Percentiles rank a stretch among this genome's conserved stretches.
Conservation (phyloP, 2,329 filamentous ascomycete genomes). For the Chalaropsis thielavioides region DNA sequence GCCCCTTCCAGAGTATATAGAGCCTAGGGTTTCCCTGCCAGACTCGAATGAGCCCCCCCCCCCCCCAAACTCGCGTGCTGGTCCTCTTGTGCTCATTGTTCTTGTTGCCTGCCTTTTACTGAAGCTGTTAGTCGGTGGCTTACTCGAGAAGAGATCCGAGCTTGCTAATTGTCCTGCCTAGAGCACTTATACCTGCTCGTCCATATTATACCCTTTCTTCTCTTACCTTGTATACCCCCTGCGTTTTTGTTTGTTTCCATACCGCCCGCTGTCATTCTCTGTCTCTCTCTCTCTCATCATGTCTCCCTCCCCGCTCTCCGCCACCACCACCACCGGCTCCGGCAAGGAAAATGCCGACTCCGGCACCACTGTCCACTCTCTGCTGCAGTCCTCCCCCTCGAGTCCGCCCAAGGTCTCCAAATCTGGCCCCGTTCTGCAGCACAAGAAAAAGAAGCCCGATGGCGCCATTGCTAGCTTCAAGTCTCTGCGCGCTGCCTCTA, state of each 20-base stretch:
- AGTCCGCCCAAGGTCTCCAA: background rate
- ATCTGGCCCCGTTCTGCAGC: background rate
- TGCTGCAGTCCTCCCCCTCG: background rate
- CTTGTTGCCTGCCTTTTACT: too few relatives aligned
- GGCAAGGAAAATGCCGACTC: background rate
- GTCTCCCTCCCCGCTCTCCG: background rate
- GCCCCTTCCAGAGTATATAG: slow-evolving; percentile 3
- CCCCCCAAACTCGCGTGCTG: too few relatives aligned
- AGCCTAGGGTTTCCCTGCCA: background rate
- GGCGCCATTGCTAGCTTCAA: slow-evolving; percentile 20
- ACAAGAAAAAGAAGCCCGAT: slow-evolving; percentile 3
- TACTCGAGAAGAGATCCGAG: too few relatives aligned
- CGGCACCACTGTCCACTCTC: background rate
- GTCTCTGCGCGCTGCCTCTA: slow-evolving; percentile 33
- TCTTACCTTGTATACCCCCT: background rate
- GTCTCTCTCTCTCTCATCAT: background rate
- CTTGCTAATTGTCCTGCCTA: too few relatives aligned
- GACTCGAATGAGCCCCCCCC: background rate
- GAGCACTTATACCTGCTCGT: too few relatives aligned
- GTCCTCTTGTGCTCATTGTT: too few relatives aligned
- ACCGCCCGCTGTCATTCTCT: background rate
- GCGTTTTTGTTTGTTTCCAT: background rate
- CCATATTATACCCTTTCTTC: background rate
- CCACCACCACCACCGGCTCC: background rate
- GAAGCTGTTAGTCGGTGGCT: too few relatives aligned